Base-by-base conservation (phyloP, 2,329 filamentous ascomycete genomes). In the Paecilomyces fulvus region DNA sequence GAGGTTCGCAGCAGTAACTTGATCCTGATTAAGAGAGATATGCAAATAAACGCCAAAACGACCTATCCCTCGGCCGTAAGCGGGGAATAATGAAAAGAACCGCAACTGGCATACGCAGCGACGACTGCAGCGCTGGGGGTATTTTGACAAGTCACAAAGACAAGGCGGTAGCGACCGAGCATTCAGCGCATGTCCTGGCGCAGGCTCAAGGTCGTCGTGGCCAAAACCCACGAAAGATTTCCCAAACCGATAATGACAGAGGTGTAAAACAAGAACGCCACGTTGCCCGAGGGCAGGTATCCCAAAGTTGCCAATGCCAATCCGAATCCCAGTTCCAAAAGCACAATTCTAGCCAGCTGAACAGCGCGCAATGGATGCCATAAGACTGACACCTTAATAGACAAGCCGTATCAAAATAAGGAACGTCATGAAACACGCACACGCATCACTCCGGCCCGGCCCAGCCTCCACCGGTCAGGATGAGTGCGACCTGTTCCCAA, bases 391-490 rank as follows among this genome's bases (percentile, higher is more conserved):
- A 17, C 17, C 49, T 50, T 17, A 11, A 52, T 23, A 54, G 51
- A 57, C 23, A 30, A 30, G 49, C 33, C 37, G 33, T 31, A 51
- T 53, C 59, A 60, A 57, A 50, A 55, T 51, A 56, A 56, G 54
- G 58, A 51, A 51, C 14, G 52, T 30, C n/a, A 52, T 58, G 57
- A 57, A 59, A 55, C 25, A 55, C 30, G 14, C 49, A 52, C 48
- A 56, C 23, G 46, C 37, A 46, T 54, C 53, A 25, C 37, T 56
- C 54, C 56, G 64, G 63, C 64, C 64, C 63, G 61, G 64, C 58
- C 64, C 63, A 65, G 64, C 66, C 60, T 60, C 56, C 61, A 61
- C 60, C 57, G 60, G 61, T 60, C 59, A 43, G 62, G 33, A 33
- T 57, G 51, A 54, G 54, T 54, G 37, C 30, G 53, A 55, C 49